A percentile compares a stretch with the other conserved stretches of the same genome.
phyloP scores from a whole-genome alignment of 2,329 filamentous ascomycete genomes.

The Rhytidhysteron rufulum region DNA sequence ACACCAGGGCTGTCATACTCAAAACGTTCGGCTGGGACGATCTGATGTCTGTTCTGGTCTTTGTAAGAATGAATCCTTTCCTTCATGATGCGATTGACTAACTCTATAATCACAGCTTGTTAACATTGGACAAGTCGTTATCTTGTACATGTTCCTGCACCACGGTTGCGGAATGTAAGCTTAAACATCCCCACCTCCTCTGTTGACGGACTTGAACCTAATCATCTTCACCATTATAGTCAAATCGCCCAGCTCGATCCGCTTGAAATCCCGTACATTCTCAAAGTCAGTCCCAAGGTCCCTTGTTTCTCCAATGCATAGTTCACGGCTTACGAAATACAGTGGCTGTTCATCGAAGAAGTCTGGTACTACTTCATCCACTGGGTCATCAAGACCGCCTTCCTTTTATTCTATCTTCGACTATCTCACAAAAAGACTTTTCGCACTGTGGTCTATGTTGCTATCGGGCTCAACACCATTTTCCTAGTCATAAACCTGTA shows the following conservation, averaged over 20 bases:
- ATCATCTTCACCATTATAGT: neutral
- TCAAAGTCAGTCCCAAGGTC: constrained; percentile 1
- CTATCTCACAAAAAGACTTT: constrained; percentile 21
- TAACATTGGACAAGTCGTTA: constrained; percentile 14
- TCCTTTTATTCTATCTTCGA: constrained; percentile 33
- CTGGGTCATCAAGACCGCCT: constrained; percentile 29
- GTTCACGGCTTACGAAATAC: neutral
- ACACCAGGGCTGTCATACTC: constrained; percentile 13
- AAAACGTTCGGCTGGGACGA: constrained; percentile 18
- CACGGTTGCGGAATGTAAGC: constrained; percentile 19
- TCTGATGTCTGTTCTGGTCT: constrained; percentile 11
- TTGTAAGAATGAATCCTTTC: constrained; percentile 4
- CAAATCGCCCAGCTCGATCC: neutral
- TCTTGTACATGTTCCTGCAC: constrained; percentile 19
- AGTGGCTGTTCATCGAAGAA: constrained; percentile 29
- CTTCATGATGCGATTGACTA: neutral
- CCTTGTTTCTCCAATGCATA: neutral
- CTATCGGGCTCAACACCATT: constrained; percentile 20
- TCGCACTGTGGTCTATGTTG: constrained; percentile 16
- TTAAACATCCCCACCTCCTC: neutral
- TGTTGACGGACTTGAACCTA: neutral
- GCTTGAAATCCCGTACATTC: neutral
- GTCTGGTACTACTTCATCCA: constrained; percentile 29
- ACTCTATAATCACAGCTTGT: constrained; percentile 7
- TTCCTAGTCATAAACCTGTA: constrained; percentile 24